A percentile compares a stretch with the other conserved stretches of the same genome.
Conservation (phyloP, 192 early-diverging fungal species). For the Phlyctochytrium arcticum region DNA sequence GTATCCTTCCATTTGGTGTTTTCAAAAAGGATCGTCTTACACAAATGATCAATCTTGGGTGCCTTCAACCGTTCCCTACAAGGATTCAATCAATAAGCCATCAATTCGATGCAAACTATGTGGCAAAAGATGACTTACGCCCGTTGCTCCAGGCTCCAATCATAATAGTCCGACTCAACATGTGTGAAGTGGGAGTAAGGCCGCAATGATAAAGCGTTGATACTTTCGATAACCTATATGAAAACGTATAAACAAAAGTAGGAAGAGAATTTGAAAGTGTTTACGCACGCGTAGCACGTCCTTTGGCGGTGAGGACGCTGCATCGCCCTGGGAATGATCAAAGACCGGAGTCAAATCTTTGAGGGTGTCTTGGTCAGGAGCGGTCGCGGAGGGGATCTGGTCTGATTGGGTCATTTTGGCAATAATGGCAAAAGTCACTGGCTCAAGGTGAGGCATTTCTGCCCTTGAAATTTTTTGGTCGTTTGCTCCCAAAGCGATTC, state of each 20-base stretch:
- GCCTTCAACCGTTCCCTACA: slow-evolving; percentile 52
- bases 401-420: too few species aligned
- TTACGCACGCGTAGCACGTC: neutral
- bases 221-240: slow-evolving; percentile 13
- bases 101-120: slow-evolving; percentile 5
- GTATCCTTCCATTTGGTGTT: slow-evolving; percentile 72
- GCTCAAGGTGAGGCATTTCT: too few species aligned
- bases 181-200: slow-evolving; percentile 55
- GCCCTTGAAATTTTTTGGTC: too few species aligned
- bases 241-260: neutral
- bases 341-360: too few species aligned
- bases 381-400: too few species aligned
- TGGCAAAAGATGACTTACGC: slow-evolving; percentile 45
- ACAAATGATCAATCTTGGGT: slow-evolving; percentile 74
- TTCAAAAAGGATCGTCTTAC: slow-evolving; percentile 85
- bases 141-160: slow-evolving; percentile 69
- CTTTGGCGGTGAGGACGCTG: too few species aligned
- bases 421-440: too few species aligned
- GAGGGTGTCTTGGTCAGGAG: too few species aligned
- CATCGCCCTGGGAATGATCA: too few species aligned
- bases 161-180: slow-evolving; percentile 73
- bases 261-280: neutral
- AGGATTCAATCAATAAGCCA: neutral
- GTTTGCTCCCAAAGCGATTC: too few species aligned
- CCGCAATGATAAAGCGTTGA: slow-evolving; percentile 7